Conservation (phyloP, 352 stramenopile genomes). For the Globisporangium heterothallicum region DNA sequence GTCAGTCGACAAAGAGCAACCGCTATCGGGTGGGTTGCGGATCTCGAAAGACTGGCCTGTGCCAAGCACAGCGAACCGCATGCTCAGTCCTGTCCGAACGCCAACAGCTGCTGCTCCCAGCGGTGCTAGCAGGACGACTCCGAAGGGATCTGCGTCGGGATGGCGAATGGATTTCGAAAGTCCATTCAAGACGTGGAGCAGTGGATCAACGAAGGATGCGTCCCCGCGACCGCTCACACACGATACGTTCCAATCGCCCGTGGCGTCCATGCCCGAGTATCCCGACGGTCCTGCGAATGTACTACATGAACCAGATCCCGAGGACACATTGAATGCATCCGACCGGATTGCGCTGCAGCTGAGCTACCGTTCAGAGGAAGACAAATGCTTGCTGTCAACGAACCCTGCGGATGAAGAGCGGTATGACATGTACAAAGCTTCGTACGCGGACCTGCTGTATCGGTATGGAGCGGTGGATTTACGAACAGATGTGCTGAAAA, state of each 20-base stretch:
- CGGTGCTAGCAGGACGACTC: slow-evolving; percentile 2
- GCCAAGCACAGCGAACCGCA: slow-evolving; percentile 13
- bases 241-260: slow-evolving; percentile 46
- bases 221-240: slow-evolving; percentile 37
- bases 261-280: slow-evolving; percentile 21
- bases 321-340: slow-evolving; percentile 18
- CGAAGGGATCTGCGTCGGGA: slow-evolving; percentile 1
- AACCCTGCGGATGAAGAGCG: slow-evolving; percentile 44
- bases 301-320: slow-evolving; percentile 9
- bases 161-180: slow-evolving; percentile 78
- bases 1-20: slow-evolving; percentile 14
- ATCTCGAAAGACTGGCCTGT: slow-evolving; percentile 47
- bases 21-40: slow-evolving; percentile 9
- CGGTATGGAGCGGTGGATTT: slow-evolving; percentile 71
- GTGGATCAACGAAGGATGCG: slow-evolving; percentile 27
- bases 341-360: slow-evolving; percentile 53
- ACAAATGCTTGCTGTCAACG: slow-evolving; percentile 46
- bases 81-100: slow-evolving; percentile 19
- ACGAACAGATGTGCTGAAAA: slow-evolving; percentile 72
- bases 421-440: slow-evolving; percentile 79
- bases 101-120: slow-evolving; percentile 6
- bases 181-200: slow-evolving; percentile 74
- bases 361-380: slow-evolving; percentile 27
- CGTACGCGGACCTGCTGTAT: slow-evolving; percentile 79
- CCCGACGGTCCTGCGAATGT: too few species aligned